Conservation (phyloP, 805 yeast species). For the Nakazawaea sp. region DNA sequence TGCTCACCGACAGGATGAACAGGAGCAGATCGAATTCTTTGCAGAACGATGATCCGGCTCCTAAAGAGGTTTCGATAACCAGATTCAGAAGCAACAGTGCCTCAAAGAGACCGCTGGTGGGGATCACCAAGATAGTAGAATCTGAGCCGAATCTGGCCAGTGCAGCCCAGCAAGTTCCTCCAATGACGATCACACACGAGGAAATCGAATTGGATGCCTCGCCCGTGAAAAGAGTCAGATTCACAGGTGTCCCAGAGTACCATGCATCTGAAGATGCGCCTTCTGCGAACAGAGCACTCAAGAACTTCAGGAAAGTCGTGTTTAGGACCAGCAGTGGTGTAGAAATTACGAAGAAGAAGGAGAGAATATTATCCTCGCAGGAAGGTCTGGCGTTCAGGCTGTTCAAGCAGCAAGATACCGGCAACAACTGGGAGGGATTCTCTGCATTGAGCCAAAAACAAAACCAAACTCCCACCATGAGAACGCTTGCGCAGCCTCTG, state of each 20-base stretch:
- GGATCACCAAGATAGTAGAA: constrained; percentile 15
- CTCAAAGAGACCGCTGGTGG: constrained; percentile 16
- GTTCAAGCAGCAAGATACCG: constrained; percentile 14
- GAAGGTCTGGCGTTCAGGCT: constrained; percentile 29
- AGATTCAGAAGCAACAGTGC: constrained; percentile 19
- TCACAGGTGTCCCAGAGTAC: constrained; percentile 45
- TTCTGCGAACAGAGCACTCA: constrained; percentile 27
- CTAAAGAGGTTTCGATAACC: constrained; percentile 14
- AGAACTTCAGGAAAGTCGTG: constrained; percentile 28
- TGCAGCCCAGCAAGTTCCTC: no score
- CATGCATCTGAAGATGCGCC: constrained; percentile 52
- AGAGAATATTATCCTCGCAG: constrained; percentile 23
- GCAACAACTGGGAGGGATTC: constrained; percentile 8
- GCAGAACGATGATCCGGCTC: constrained; percentile 11
- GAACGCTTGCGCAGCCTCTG: constrained; percentile 4
- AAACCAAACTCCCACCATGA: constrained; percentile 8
- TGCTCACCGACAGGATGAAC: constrained; percentile 13
- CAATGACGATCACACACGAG: constrained; percentile 2
- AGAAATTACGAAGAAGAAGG: constrained; percentile 18
- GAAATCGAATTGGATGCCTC: background rate
- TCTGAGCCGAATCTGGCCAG: background rate
- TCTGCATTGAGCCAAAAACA: constrained; percentile 4
- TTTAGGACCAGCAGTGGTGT: constrained; percentile 18
- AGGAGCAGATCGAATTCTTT: constrained; percentile 23
- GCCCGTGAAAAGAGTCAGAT: constrained; percentile 37